A percentile compares a stretch with the other conserved stretches of the same genome.
Conservation (phyloP, 2,329 filamentous ascomycete genomes). For the Simplicillium sp. region DNA sequence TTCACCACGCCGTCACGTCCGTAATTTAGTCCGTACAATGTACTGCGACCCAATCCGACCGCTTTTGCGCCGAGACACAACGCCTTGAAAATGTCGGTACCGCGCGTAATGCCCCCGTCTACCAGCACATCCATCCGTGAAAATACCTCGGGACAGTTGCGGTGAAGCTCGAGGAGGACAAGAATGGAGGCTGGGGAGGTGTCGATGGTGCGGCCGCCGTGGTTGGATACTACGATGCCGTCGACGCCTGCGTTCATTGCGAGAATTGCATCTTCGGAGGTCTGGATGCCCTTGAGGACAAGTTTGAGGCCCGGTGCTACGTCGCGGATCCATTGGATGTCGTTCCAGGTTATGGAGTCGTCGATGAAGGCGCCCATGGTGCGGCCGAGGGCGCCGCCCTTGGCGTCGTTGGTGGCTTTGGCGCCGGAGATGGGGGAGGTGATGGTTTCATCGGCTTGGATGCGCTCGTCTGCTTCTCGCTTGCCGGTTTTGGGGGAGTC, state of each 20-base stretch:
- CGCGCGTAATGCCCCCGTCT: slow-evolving; percentile 56
- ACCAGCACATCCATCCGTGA: slow-evolving; percentile 51
- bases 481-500: slow-evolving; percentile 50
- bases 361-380: slow-evolving; percentile 50
- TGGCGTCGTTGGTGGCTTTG: slow-evolving; percentile 37
- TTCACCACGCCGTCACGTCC: slow-evolving; percentile 48
- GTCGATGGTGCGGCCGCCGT: slow-evolving; percentile 52
- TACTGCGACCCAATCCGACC: slow-evolving; percentile 52
- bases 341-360: slow-evolving; percentile 55
- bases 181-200: slow-evolving; percentile 45
- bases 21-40: slow-evolving; percentile 51
- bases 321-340: slow-evolving; percentile 52
- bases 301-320: slow-evolving; percentile 39
- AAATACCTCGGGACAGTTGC: slow-evolving; percentile 51
- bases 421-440: slow-evolving; percentile 40
- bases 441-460: slow-evolving; percentile 35
- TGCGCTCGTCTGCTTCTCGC: slow-evolving; percentile 35
- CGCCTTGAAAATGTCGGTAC: slow-evolving; percentile 59
- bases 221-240: slow-evolving; percentile 61
- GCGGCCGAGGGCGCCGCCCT: slow-evolving; percentile 45
- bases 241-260: slow-evolving; percentile 52
- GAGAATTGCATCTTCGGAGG: slow-evolving; percentile 49
- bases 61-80: slow-evolving; percentile 55
- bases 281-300: slow-evolving; percentile 63
- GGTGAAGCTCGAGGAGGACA: slow-evolving; percentile 52